Conservation (phyloP, 768 basidiomycete species). For the Xerocomellus dryophilus region DNA sequence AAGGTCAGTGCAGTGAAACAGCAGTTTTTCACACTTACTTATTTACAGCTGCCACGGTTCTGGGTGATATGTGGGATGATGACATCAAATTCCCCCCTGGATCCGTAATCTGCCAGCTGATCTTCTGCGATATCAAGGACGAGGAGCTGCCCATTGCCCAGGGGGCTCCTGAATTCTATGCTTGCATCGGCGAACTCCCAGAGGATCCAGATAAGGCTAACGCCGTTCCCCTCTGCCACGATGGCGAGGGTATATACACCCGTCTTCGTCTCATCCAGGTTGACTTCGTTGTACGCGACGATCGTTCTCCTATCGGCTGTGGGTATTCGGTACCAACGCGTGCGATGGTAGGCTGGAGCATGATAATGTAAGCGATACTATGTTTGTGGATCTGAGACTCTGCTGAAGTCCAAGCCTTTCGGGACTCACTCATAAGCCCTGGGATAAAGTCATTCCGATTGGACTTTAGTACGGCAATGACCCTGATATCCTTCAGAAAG, state of each 20-base stretch:
- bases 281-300: not conserved
- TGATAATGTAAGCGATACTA: not conserved
- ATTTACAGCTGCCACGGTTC: not conserved
- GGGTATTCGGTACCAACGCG: constrained; percentile 1
- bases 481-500: not conserved
- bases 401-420: not conserved
- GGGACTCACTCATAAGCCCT: not conserved
- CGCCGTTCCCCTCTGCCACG: too few relatives aligned
- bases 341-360: not conserved
- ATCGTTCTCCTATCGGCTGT: not conserved
- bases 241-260: not conserved
- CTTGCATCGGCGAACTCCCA: too few relatives aligned
- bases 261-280: constrained; percentile 1
- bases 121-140: not conserved
- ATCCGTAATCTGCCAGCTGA: constrained; percentile 3
- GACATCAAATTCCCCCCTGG: not conserved
- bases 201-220: too few relatives aligned
- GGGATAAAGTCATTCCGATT: not conserved
- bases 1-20: not conserved
- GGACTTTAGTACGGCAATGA: constrained; percentile 1
- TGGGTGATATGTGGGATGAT: not conserved
- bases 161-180: not conserved
- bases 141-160: not conserved
- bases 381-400: not conserved
- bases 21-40: not conserved